Conservation (phyloP, 495 filamentous ascomycete genomes). For the Daldinia concentrica region DNA sequence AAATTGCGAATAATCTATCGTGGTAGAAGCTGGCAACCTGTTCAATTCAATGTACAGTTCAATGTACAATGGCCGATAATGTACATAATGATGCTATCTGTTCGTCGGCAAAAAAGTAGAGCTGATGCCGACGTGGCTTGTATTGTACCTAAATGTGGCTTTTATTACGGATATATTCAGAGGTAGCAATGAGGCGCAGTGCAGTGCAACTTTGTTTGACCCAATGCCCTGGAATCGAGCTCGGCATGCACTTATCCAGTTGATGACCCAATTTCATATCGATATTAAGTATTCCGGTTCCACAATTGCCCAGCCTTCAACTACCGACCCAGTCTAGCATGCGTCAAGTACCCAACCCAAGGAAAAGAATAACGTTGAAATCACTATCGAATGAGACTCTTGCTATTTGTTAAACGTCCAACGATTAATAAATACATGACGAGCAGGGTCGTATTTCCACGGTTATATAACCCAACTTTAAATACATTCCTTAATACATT, state of each 20-base stretch:
- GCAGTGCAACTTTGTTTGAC: not conserved
- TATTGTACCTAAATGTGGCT: not conserved
- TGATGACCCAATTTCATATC: not conserved
- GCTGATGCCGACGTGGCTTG: slow-evolving; percentile 31
- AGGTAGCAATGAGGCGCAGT: not conserved
- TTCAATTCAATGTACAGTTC: slow-evolving; percentile 31
- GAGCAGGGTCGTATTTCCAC: not conserved
- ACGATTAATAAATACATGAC: too few relatives aligned
- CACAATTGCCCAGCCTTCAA: not conserved
- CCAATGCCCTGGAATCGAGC: slow-evolving; percentile 7
- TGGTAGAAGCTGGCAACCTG: slow-evolving; percentile 34
- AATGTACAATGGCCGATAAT: slow-evolving; percentile 6
- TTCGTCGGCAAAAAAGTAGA: slow-evolving; percentile 15
- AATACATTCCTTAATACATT: not conserved
- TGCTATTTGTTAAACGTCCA: too few relatives aligned
- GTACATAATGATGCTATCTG: slow-evolving; percentile 20
- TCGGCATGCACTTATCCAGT: slow-evolving; percentile 3
- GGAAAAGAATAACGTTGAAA: not conserved
- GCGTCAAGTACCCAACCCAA: not conserved
- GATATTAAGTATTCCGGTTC: not conserved
- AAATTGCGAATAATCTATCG: not conserved
- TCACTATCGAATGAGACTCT: not conserved
- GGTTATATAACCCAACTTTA: not conserved
- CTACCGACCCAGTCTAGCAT: not conserved
- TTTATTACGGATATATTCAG: not conserved